Evolutionary conservation across 805 yeast genomes (phyloP), one percentile per base, ranked within the genome.

Genomic region (Saturnispora mendoncae): DNA sequence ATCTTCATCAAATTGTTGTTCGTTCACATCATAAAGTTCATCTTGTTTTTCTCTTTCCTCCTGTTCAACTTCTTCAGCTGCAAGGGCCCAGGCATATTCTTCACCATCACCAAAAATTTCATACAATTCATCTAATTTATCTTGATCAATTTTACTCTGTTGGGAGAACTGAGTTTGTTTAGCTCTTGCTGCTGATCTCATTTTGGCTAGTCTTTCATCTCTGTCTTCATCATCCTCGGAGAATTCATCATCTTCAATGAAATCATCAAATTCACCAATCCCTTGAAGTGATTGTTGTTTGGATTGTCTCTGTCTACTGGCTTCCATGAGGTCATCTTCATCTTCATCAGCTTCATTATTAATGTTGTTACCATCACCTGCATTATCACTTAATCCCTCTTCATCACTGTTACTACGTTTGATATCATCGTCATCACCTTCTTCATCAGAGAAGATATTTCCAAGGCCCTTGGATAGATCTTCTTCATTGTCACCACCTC

Each of bases 81-180:
- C 96, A 42, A 92, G 68, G 10, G 98, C 98, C 97, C 98, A 92
- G 43, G 85, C 96, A 61, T 92, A 92, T 56, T 90, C 97, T 49
- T 80, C 87, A 39, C 98, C 98, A 60, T 87, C 94, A 50, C 98
- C 98, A 58, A 92, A 92, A 12, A 92, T 85, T 58, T 92, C 98
- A 55, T 79, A 87, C 56, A 92, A 74, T 61, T 90, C 97, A 55
- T 86, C 92, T 49, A 90, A 74, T 58, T 85, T 84, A 53, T 92
- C 97, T 42, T 92, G 80, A 52, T 92, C 95, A 33, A 83, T 65
- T 54, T 84, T 72, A 47, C 66, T 56, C 38, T 53, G 52, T 39
- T 56, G 54, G 12, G 61, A 47, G 35, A 57, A 55, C 30, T 57
- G 54, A 12, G 50, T 49, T 31, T 58, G 60, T 36, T 54, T 54